Base-by-base conservation (phyloP, 495 filamentous ascomycete species). In the Daldinia childiae region DNA sequence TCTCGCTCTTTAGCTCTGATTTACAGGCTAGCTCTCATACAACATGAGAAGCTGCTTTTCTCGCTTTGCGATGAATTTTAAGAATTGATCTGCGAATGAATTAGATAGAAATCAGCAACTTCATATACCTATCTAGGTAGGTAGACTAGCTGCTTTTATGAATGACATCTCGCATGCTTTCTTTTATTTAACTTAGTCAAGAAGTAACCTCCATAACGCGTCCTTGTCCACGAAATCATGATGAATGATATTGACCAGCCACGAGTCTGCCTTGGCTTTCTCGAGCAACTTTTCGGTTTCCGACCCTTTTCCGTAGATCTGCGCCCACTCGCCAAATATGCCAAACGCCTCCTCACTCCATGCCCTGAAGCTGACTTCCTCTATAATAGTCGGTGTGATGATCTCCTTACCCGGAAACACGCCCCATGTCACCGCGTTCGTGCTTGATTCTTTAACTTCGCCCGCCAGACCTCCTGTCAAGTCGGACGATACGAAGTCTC, bases 371-470 rank as follows among this genome's bases (percentile, higher is more conserved):
- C 92, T 95, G 61, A 97, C 93, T 69, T 95, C 91, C 79, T 99
- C 95, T 69, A 99, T 97, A 77, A 99, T 99, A 19, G 95, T 98
- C 21, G 95, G 95, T 15, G 95, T 97, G 73, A 96, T 87, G 71
- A 99, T 99, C 83, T 99, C 95, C 80, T 98, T 98, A 19, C 93
- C 94, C 1, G 91, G 91, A 80, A 99, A 99, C 12, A 91, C 91
- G 36, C 95, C 95, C 95, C 95, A 99, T 2, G 95, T 99, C 2
- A 99, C 95, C 1, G 96, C 93, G 76, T 98, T 97, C 41, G 96
- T 93, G 74, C 80, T 83, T 19, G 87, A 84, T 26, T 71, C 73
- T 3, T 58, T 65, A 27, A 66, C 62, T 2, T 72, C 54, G 57
- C 82, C 79, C 17, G 51, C 59, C 2, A 68, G 21, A 1, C 68